Base-by-base conservation (phyloP, 305 asterid genomes). In the Fraxinus platypoda region DNA sequence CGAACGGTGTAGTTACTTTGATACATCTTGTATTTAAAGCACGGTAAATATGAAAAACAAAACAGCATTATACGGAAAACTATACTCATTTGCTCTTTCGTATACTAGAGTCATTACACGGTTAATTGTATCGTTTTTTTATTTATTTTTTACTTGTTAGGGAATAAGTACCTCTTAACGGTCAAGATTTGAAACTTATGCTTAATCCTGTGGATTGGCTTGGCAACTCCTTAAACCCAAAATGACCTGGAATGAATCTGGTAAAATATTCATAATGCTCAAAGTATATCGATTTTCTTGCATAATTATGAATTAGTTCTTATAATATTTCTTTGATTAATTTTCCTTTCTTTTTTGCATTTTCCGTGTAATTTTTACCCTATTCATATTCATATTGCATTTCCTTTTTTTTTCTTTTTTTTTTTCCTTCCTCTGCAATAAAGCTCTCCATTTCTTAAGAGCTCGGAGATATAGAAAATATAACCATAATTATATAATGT, bases 21-120 rank as follows among this genome's bases (percentile, higher is more conserved):
- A 28, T 74, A 78, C 85, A 23, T 31, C 38, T 71, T 62, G 6
- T 21, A 30, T 43, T 12, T n/a, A 59, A 37, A 57, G 76, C 62
- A 41, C 34, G 76, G 85, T 80, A 74, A 59, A 86, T 83, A 80
- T 75, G 71, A 78, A 43, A 25, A 75, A 64, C 75, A 49, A 80
- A 30, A 78, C 76, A 83, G 74, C 77, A 80, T 68, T 66, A 46
- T 30, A 26, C 25, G 76, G 28, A n/a, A 71, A 49, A 41, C 77
- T 72, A 23, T 74, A 26, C n/a, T 74, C 66, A 12, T 78, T 4
- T 21, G 68, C 30, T 49, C n/a, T 11, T 79, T 82, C 81, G 81
- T 82, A 84, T 41, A 73, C 62, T 52, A 15, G 49, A 59, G 19
- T 3, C 74, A 19, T 52, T 66, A 31, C 28, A 38, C 21, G 25